These are phyloP conservation scores for Cucurbita pepo DNA, from an alignment of 306 rosid species.

Conservation along the genomic window DNA sequence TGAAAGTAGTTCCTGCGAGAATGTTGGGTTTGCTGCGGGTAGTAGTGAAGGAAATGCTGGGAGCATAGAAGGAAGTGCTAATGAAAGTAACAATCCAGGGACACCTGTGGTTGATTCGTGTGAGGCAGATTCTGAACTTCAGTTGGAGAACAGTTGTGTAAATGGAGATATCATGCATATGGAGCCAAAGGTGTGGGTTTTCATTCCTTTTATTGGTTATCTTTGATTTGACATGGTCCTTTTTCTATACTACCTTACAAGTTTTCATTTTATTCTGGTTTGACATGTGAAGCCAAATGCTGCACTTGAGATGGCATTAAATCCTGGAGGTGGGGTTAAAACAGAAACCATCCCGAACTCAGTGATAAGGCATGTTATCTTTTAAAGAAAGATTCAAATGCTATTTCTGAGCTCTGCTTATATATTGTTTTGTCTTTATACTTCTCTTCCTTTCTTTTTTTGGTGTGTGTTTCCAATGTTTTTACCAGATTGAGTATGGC, in stretches of 20 bases:
- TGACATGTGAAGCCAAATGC: constrained; percentile 38
- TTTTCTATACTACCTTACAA: constrained; percentile 10
- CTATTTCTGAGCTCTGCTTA: neutral
- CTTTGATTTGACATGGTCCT: neutral
- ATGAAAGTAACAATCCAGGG: constrained; percentile 14
- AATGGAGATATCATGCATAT: constrained; percentile 19
- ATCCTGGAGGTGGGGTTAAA: constrained; percentile 21
- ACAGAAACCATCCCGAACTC: constrained; percentile 25
- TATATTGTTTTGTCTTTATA: constrained; percentile 32
- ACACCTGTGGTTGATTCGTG: constrained; percentile 11
- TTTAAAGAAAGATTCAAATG: neutral
- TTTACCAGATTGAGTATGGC: constrained; percentile 44
- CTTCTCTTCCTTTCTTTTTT: constrained; percentile 8
- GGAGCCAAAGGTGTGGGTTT: constrained; percentile 56
- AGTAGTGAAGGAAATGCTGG: constrained; percentile 21
- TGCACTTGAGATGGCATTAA: constrained; percentile 26
- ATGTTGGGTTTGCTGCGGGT: constrained; percentile 26
- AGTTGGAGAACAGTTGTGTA: constrained; percentile 9
- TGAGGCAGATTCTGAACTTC: constrained; percentile 17
- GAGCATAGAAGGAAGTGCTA: constrained; percentile 21
- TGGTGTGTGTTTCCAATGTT: neutral
- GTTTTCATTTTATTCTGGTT: constrained; percentile 5
- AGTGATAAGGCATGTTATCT: constrained; percentile 43
- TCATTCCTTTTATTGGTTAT: neutral
- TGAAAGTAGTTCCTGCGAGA: constrained; percentile 46